Evolutionary conservation across 2,329 filamentous ascomycete species (phyloP).

Genomic region (Aspergillus unguis): DNA sequence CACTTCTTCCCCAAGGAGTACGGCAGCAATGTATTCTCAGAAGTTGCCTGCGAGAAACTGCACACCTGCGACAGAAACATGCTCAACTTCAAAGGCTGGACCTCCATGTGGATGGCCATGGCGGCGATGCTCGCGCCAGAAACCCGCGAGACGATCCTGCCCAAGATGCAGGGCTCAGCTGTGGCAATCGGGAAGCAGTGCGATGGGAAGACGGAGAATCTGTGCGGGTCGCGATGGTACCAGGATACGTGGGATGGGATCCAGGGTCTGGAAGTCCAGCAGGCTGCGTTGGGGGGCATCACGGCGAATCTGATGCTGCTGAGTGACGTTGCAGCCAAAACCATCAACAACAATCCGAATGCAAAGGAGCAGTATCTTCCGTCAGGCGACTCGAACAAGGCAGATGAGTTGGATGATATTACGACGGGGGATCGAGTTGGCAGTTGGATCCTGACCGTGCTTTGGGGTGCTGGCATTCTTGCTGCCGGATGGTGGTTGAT

Average conservation of each 20-base stretch:
- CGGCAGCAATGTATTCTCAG: slow-evolving; percentile 55
- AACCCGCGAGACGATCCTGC: slow-evolving; percentile 51
- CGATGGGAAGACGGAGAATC: slow-evolving; percentile 48
- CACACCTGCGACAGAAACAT: slow-evolving; percentile 66
- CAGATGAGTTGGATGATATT: slow-evolving; percentile 12
- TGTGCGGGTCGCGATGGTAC: slow-evolving; percentile 48
- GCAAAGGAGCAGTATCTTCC: slow-evolving; percentile 27
- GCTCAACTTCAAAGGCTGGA: slow-evolving; percentile 65
- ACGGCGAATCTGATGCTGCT: slow-evolving; percentile 20
- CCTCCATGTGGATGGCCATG: slow-evolving; percentile 60
- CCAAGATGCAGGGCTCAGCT: slow-evolving; percentile 56
- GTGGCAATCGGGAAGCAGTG: slow-evolving; percentile 59
- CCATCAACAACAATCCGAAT: slow-evolving; percentile 40
- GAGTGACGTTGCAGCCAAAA: slow-evolving; percentile 31
- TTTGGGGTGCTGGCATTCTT: slow-evolving; percentile 8
- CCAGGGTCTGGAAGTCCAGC: slow-evolving; percentile 34
- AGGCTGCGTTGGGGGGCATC: slow-evolving; percentile 29
- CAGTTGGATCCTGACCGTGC: slow-evolving; percentile 25
- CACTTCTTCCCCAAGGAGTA: slow-evolving; percentile 49
- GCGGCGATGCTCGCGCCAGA: slow-evolving; percentile 59
- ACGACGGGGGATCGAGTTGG: slow-evolving; percentile 28
- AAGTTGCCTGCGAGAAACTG: slow-evolving; percentile 61
- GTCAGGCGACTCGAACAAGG: slow-evolving; percentile 9
- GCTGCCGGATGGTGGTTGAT: slow-evolving; percentile 16
- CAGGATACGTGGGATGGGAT: slow-evolving; percentile 30